Conservation (phyloP, 768 basidiomycete genomes). For the Russula ochroleuca region DNA sequence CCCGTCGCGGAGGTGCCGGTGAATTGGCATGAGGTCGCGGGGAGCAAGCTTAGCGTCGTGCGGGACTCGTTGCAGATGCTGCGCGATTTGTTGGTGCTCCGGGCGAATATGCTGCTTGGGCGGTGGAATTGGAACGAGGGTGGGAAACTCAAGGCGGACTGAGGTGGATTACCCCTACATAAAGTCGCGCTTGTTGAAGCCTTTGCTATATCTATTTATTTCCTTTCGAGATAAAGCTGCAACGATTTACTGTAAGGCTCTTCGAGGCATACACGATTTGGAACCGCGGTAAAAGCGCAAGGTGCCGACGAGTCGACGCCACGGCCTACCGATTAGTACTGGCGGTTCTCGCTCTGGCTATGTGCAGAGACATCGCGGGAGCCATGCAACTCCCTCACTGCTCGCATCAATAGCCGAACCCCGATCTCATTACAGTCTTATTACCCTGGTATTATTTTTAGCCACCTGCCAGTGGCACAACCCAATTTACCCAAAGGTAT, state of each 20-base stretch:
- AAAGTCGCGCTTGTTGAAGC: not conserved
- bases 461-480: too few relatives aligned
- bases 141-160: slow-evolving; percentile 20
- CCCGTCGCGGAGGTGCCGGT: slow-evolving; percentile 85
- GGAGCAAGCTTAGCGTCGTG: slow-evolving; percentile 86
- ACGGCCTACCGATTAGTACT: too few relatives aligned
- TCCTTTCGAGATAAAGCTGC: too few relatives aligned
- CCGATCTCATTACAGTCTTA: too few relatives aligned
- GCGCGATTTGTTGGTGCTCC: slow-evolving; percentile 74
- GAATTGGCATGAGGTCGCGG: slow-evolving; percentile 89
- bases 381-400: not conserved
- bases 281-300: too few relatives aligned
- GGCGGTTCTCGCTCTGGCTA: too few relatives aligned
- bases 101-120: slow-evolving; percentile 76
- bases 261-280: too few relatives aligned
- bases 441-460: too few relatives aligned
- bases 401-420: not conserved
- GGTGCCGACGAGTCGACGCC: too few relatives aligned
- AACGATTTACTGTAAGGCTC: too few relatives aligned
- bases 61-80: slow-evolving; percentile 88
- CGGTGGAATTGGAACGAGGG: slow-evolving; percentile 51
- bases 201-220: slow-evolving; percentile 1
- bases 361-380: not conserved
- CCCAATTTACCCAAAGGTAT: too few relatives aligned
- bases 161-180: not conserved